Conservation (phyloP, 2,329 filamentous ascomycete genomes). For the Nemania sp. region DNA sequence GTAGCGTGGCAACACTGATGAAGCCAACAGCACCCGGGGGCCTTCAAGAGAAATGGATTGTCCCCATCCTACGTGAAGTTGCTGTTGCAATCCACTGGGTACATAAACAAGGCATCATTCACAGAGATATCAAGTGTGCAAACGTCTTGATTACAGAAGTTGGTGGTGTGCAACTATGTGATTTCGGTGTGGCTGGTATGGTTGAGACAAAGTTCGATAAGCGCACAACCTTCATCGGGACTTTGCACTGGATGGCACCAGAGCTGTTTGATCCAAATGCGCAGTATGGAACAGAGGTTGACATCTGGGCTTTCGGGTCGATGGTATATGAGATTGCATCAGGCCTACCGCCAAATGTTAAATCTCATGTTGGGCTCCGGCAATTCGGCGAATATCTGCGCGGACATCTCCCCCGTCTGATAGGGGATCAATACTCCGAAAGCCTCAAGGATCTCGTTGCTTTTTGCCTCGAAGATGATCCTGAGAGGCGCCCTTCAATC, state of each 20-base stretch:
- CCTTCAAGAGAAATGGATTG: constrained; percentile 77
- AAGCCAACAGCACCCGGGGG: constrained; percentile 74
- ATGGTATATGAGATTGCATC: constrained; percentile 86
- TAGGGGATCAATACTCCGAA: constrained; percentile 77
- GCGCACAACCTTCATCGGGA: constrained; percentile 83
- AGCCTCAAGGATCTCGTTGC: constrained; percentile 77
- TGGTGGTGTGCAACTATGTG: constrained; percentile 82
- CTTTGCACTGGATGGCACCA: constrained; percentile 88
- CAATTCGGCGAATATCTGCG: constrained; percentile 69
- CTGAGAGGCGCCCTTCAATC: constrained; percentile 75
- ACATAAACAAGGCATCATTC: constrained; percentile 75
- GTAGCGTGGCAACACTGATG: constrained; percentile 81
- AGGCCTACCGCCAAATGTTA: constrained; percentile 77
- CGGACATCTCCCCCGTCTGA: constrained; percentile 73
- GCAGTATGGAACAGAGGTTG: constrained; percentile 77
- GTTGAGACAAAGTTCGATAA: constrained; percentile 82
- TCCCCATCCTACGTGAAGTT: constrained; percentile 74
- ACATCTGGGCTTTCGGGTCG: constrained; percentile 88
- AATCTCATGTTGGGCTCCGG: constrained; percentile 63
- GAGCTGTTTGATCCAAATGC: constrained; percentile 76
- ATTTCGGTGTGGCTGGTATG: constrained; percentile 85
- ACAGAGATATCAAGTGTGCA: constrained; percentile 79
- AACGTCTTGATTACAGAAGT: constrained; percentile 84
- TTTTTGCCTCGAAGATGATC: constrained; percentile 78
- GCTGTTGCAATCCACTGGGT: constrained; percentile 76